Evolutionary conservation across 129 eudicot genomes (phyloP).

Genomic region (Ambrosia trifida): DNA sequence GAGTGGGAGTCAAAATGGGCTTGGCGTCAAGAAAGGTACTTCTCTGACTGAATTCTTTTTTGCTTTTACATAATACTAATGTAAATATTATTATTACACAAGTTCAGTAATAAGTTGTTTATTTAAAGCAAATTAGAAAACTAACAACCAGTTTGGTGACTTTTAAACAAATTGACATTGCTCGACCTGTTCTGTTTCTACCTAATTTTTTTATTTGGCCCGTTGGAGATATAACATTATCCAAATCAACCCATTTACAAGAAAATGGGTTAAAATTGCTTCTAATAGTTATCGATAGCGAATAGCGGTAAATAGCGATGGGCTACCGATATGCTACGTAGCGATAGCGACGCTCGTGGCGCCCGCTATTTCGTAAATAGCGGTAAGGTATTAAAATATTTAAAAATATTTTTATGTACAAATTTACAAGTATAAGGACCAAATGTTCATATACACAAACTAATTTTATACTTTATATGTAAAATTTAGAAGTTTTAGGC

Average conservation of each 20-base stretch:
- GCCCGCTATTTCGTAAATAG: too few species aligned
- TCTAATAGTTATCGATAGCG: too few species aligned
- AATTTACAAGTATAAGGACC: too few species aligned
- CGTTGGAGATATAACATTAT: background rate
- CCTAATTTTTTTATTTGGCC: background rate
- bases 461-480: too few species aligned
- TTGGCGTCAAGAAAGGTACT: background rate
- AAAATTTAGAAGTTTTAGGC: too few species aligned
- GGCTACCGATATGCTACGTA: too few species aligned
- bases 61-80: background rate
- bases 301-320: too few species aligned
- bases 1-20: background rate
- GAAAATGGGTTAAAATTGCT: background rate
- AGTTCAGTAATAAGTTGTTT: background rate
- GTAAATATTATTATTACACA: background rate
- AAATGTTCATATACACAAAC: too few species aligned
- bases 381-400: too few species aligned
- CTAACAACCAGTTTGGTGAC: background rate
- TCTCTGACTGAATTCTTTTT: background rate
- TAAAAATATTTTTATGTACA: too few species aligned
- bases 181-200: background rate
- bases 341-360: too few species aligned
- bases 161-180: background rate
- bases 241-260: background rate
- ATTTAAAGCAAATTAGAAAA: background rate